Conservation (phyloP, 805 yeast genomes). For the Kluyveromyces lactis region DNA sequence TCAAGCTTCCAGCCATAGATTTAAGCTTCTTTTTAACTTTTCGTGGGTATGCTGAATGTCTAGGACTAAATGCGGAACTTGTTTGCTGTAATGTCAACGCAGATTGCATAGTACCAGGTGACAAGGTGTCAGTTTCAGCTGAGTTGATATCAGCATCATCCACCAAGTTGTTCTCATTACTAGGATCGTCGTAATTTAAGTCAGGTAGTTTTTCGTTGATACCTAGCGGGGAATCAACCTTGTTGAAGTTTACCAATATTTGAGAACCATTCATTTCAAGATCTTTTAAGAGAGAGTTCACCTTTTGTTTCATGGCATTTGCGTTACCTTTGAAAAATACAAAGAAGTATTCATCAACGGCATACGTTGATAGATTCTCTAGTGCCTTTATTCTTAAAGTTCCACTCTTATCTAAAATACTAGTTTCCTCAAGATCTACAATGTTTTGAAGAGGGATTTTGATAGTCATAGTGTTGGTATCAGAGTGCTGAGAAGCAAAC, state of each 20-base stretch:
- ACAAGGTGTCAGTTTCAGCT: background rate
- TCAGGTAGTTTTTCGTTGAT: background rate
- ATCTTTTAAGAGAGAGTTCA: slow-evolving; percentile 26
- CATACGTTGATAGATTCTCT: slow-evolving; percentile 44
- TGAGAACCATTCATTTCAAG: slow-evolving; percentile 7
- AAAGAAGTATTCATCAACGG: slow-evolving; percentile 61
- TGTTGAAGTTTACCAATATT: background rate
- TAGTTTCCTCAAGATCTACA: slow-evolving; percentile 48
- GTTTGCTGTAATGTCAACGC: background rate
- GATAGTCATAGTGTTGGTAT: slow-evolving; percentile 62
- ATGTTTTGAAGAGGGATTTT: slow-evolving; percentile 69
- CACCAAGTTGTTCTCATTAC: background rate
- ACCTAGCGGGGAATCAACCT: background rate
- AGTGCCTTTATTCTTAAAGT: slow-evolving; percentile 54
- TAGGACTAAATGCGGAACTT: background rate
- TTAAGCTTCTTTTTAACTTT: slow-evolving; percentile 1
- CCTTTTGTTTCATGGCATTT: slow-evolving; percentile 32
- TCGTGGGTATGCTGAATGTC: background rate
- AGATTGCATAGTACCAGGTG: background rate
- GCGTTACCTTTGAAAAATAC: slow-evolving; percentile 51
- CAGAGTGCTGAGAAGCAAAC: slow-evolving; percentile 57
- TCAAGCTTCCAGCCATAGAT: slow-evolving; percentile 4
- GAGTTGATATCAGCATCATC: background rate
- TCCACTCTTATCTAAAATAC: slow-evolving; percentile 47
- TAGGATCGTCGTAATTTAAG: background rate